phyloP scores from a whole-genome alignment of 179 eudicot species.

The Monotropa hypopitys region DNA sequence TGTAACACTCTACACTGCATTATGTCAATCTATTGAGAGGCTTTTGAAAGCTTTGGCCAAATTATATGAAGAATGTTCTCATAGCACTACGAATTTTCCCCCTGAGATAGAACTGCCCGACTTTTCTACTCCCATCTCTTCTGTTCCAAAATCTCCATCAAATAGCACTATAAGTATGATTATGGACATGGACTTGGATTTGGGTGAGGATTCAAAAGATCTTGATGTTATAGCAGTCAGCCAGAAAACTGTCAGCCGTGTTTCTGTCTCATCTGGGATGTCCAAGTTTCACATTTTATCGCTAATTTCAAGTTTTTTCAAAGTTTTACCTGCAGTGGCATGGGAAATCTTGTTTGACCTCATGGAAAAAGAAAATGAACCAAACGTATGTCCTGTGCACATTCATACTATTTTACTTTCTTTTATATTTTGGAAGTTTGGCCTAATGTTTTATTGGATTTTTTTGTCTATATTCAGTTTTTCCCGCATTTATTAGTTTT shows the following conservation, averaged over 20 bases:
- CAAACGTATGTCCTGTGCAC: slow-evolving; percentile 30
- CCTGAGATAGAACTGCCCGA: slow-evolving; percentile 20
- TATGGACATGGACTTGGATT: slow-evolving; percentile 77
- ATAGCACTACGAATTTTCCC: slow-evolving; percentile 23
- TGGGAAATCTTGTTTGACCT: slow-evolving; percentile 75
- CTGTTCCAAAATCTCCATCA: slow-evolving; percentile 23
- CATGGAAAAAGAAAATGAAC: slow-evolving; percentile 48
- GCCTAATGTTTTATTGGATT: no score
- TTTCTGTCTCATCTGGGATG: slow-evolving; percentile 26
- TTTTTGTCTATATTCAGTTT: no score
- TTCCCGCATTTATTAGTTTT: no score
- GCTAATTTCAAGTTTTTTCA: slow-evolving; percentile 48
- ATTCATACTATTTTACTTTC: not conserved
- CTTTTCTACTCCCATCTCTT: slow-evolving; percentile 23
- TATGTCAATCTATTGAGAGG: slow-evolving; percentile 46
- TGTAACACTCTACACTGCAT: slow-evolving; percentile 21
- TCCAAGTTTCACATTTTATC: slow-evolving; percentile 51
- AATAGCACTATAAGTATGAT: slow-evolving; percentile 31
- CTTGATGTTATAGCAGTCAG: slow-evolving; percentile 16
- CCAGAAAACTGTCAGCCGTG: slow-evolving; percentile 26
- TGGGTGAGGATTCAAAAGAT: slow-evolving; percentile 47
- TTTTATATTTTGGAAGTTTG: not conserved
- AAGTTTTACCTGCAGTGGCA: slow-evolving; percentile 56
- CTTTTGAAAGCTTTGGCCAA: slow-evolving; percentile 43
- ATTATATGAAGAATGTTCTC: slow-evolving; percentile 42